phyloP scores from a whole-genome alignment of 2,329 filamentous ascomycete genomes.

The Mycosphaerella sp. region DNA sequence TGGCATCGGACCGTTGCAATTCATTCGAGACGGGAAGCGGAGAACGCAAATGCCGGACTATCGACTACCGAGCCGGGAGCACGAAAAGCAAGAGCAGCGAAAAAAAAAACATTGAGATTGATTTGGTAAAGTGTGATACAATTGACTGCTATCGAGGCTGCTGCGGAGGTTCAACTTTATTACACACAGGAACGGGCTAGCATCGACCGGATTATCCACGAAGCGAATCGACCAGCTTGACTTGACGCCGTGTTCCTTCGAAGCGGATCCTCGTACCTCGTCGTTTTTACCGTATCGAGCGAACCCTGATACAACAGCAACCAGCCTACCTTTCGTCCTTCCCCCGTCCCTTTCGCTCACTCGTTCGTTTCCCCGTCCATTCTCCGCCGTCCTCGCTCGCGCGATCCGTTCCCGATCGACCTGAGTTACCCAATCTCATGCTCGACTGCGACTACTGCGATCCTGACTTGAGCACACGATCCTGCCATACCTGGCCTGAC shows the following conservation, averaged over 20 bases:
- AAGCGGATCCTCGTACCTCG: constrained; percentile 11
- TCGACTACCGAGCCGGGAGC: not conserved
- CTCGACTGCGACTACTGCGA: constrained; percentile 11
- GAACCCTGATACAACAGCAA: constrained; percentile 4
- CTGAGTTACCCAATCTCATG: constrained; percentile 12
- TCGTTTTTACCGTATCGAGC: constrained; percentile 9
- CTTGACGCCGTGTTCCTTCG: constrained; percentile 13
- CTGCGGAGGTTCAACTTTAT: constrained; percentile 13
- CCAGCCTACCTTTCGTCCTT: not conserved
- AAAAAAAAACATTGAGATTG: constrained; percentile 1
- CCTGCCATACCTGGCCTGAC: not conserved
- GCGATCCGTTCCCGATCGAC: constrained; percentile 12
- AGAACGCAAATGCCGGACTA: not conserved
- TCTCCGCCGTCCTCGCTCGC: constrained; percentile 5
- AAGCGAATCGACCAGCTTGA: constrained; percentile 16
- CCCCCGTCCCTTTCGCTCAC: constrained; percentile 4
- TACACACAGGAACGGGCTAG: constrained; percentile 13
- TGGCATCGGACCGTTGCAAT: not conserved
- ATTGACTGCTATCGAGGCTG: constrained; percentile 7
- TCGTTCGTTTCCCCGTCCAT: constrained; percentile 5
- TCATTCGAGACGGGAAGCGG: not conserved
- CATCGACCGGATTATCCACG: constrained; percentile 12
- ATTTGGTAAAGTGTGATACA: constrained; percentile 12
- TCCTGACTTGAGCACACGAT: not conserved
- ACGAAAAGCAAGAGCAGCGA: constrained; percentile 3